Evolutionary conservation across 2,329 filamentous ascomycete genomes (phyloP), one percentile per base, ranked within the genome.

Genomic region (Penicillium thymicola): DNA sequence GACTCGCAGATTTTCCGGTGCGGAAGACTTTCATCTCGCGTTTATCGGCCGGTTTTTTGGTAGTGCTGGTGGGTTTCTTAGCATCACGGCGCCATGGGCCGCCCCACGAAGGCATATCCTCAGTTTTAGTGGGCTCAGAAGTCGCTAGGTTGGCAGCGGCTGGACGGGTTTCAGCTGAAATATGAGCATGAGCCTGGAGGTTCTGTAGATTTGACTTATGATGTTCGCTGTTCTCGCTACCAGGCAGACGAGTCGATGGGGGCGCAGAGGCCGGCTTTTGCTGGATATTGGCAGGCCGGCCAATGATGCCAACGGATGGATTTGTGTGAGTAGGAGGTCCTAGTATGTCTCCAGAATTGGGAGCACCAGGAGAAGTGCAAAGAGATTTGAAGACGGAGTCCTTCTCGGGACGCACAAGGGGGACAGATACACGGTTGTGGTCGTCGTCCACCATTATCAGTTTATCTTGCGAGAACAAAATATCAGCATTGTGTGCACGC

Each of bases 401-500:
- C 66, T 96, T 88, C 72, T 97, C 94, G 0, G 94, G 94, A 28
- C 94, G 86, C 40, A 96, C 92, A 63, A 99, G 89, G 2, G 94
- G 94, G 34, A 99, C 88, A 16, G 90, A 92, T 13, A 97, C 79
- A 68, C 93, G 94, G 71, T 89, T 91, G 44, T 89, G 84, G 57
- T 96, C 90, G 68, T 91, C 89, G 65, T 95, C 90, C 64, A 92
- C 92, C 28, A 97, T 79, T 0, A 89, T 89, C 79, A 99, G 85
- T 61, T 89, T 88, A 68, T 96, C 96, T 62, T 92, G 90, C 0
- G 94, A 97, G 66, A 99, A 90, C 23, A 97, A 77, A 11, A 99
- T 82, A 71, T 97, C 94, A 25, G 91, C 93, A 63, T 89, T 96
- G 69, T 96, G 90, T 10, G 88, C 82, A 60, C 92, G 85, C 55